Evolutionary conservation across 2,329 filamentous ascomycete species (phyloP), one percentile per base, ranked within the genome.

Genomic region (Colletotrichum scovillei): DNA sequence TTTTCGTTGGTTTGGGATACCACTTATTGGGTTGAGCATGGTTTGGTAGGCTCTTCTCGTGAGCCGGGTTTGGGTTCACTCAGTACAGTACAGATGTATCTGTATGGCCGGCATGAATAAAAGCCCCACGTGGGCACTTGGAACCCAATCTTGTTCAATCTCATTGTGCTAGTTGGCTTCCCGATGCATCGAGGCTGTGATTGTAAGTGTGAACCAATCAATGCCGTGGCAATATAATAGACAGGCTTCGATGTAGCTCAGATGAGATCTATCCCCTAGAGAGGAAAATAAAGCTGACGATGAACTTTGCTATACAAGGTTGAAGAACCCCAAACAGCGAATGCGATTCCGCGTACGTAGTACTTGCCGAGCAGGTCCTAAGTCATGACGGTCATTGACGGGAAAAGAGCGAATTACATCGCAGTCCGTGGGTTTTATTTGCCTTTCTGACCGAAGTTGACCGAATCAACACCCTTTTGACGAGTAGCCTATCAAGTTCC

Each of bases 1-100:
- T 49, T 71, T 73, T 65, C 42, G 55, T 73, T 71, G 67, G 71
- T 71, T 73, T 73, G 71, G 71, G 67, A 71, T 73, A 71, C 71
- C 71, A 73, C 42, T 71, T 71, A 52, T 71, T 66, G 71, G 71
- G 67, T 60, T 71, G 49, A 73, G 70, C 70, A 70, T 49, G 67
- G 52, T 65, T 65, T 58, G 67, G 53, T 32, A 69, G 53, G 60
- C 67, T 69, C 60, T 22, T 64, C 58, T 52, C 55, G n/a, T 49
- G 64, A 59, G 66, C 66, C 66, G 38, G 57, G 58, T 58, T 73
- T 64, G 57, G 70, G 70, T 60, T 57, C 38, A 42, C 38, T 70
- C 70, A 73, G 53, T 65, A 57, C 49, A 63, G 49, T 11, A 35
- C 59, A 28, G 67, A 59, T 26, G 52, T 64, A 28, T 65, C 46